A percentile compares a stretch with the other conserved stretches of the same genome.
Conservation (phyloP, 306 rosid genomes). For the Vigna reflexopilosa region DNA sequence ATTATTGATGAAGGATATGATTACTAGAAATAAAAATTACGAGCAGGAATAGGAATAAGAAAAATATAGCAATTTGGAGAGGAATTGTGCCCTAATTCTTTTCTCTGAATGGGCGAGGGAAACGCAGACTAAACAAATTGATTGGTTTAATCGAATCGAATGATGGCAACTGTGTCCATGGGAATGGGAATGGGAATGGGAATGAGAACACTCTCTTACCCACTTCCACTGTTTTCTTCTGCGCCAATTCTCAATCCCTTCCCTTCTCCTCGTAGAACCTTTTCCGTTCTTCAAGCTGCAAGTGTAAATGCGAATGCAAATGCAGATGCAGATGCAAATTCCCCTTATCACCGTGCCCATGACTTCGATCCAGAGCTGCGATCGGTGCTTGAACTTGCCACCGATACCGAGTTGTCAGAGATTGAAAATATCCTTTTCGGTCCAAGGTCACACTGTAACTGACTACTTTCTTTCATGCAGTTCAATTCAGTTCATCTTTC, state of each 20-base stretch:
- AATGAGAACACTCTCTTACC: not conserved
- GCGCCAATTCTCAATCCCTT: not conserved
- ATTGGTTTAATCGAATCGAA: too few relatives aligned
- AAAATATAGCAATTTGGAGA: too few relatives aligned
- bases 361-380: constrained; percentile 76
- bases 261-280: constrained; percentile 32
- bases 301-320: constrained; percentile 34
- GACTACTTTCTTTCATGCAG: too few relatives aligned
- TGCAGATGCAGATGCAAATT: not conserved
- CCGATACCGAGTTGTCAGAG: constrained; percentile 78
- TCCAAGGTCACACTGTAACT: constrained; percentile 52
- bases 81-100: too few relatives aligned
- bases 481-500: not conserved
- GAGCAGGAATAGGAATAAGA: too few relatives aligned
- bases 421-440: constrained; percentile 88
- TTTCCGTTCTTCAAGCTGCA: constrained; percentile 58
- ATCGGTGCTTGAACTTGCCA: constrained; percentile 83
- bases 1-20: too few relatives aligned
- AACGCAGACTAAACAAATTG: too few relatives aligned
- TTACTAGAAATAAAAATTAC: too few relatives aligned
- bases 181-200: not conserved
- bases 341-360: not conserved
- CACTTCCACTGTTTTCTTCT: not conserved
- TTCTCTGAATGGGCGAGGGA: too few relatives aligned
- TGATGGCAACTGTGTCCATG: not conserved